Evolutionary conservation across 768 basidiomycete species (phyloP), one percentile per base, ranked within the genome.

Genomic region (Suillus clintonianus): DNA sequence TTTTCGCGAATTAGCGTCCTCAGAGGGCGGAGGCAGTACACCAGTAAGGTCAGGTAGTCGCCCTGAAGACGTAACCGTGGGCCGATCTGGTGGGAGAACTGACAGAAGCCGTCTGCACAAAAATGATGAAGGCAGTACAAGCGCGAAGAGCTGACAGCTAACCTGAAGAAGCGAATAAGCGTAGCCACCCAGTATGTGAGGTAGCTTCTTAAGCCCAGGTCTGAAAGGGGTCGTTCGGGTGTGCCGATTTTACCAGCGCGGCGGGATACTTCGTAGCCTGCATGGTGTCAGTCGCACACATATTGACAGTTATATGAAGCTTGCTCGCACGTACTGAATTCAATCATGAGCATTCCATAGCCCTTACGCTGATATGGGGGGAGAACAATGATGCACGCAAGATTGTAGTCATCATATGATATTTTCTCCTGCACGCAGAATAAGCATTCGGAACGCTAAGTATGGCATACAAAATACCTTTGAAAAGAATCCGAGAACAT

Each of bases 341-440:
- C 97, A 66, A 99, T 98, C 84, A 99, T 84, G 30, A 99, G 88
- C 83, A 93, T 94, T 3, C 97, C 97, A 70, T 91, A 97, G 7
- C 95, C 92, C 69, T 89, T 86, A 63, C 88, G 84, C 71, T 98
- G 97, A 71, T 89, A 94, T 19, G 95, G 97, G 2, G 97, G 97
- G 47, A 99, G 86, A 8, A 92, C 93, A 68, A 99, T 89, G 69
- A 99, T 99, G 75, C 94, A 96, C 4, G 97, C 97, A 10, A 99
- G 85, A 72, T 99, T 99, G 78, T 96, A 97, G 69, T 97, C 93
- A 69, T 99, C 97, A 67, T 95, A 97, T 1, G 96, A 97, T 37
- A 91, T 74, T 74, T 98, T 99, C 78, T 99, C 97, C 93, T 90
- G 72, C 8, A 7, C 34, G 50, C 27, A 17, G 32, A 59, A 50